Conservation (phyloP, 768 basidiomycete genomes). For the Podaxis mareebaensis region DNA sequence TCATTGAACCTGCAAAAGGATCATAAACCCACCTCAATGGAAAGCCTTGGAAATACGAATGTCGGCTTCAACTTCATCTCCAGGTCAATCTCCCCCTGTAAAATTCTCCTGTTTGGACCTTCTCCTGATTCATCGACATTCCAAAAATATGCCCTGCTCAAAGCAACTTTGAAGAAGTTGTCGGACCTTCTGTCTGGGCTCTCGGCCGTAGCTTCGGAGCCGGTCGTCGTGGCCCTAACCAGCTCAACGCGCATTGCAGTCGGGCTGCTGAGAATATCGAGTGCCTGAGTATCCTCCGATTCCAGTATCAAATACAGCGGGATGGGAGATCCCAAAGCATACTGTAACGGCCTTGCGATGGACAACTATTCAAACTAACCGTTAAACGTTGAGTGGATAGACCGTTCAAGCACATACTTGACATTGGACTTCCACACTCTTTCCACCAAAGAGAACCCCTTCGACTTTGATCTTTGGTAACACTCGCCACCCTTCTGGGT, state of each 20-base stretch:
- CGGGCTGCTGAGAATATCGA: conserved; percentile 48
- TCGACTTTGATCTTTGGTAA: conserved; percentile 27
- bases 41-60: conserved; percentile 11
- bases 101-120: background rate
- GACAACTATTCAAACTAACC: conserved; percentile 37
- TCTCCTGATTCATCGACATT: conserved; percentile 1
- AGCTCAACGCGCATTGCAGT: conserved; percentile 42
- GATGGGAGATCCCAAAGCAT: conserved; percentile 50
- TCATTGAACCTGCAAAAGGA: background rate
- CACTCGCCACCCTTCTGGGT: conserved; percentile 40
- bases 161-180: conserved; percentile 44
- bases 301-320: conserved; percentile 50
- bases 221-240: conserved; percentile 47
- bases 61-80: conserved; percentile 12
- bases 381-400: background rate
- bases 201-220: conserved; percentile 45
- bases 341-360: conserved; percentile 50
- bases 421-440: conserved; percentile 33
- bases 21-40: conserved; percentile 8
- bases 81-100: conserved; percentile 13
- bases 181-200: conserved; percentile 39
- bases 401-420: conserved; percentile 25
- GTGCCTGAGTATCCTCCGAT: conserved; percentile 44
- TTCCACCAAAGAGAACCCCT: conserved; percentile 34
- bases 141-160: conserved; percentile 54